phyloP scores from a whole-genome alignment of 2,329 filamentous ascomycete species.

The Aspergillus awamori region DNA sequence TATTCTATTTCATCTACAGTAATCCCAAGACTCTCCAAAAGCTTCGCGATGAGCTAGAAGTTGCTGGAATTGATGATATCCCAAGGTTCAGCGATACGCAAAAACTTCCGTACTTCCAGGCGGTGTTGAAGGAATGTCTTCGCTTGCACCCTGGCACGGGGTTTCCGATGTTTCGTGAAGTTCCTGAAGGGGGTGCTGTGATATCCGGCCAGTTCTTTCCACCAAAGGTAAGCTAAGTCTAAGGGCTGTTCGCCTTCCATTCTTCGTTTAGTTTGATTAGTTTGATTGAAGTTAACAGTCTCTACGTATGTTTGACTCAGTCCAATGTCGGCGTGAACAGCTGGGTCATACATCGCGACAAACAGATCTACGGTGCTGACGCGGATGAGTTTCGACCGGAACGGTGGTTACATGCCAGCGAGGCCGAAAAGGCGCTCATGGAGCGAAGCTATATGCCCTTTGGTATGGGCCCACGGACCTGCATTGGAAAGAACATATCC shows the following conservation, averaged over 20 bases:
- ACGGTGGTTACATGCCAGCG: constrained; percentile 50
- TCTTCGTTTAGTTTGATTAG: too few species aligned
- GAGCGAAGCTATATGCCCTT: constrained; percentile 28
- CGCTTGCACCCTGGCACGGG: constrained; percentile 55
- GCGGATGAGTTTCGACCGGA: constrained; percentile 50
- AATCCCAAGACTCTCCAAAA: constrained; percentile 31
- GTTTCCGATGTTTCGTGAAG: constrained; percentile 54
- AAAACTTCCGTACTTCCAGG: constrained; percentile 56
- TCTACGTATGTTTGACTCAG: too few species aligned
- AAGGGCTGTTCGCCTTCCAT: too few species aligned
- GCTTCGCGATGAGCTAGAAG: constrained; percentile 31
- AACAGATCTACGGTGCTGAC: constrained; percentile 45
- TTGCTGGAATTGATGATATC: constrained; percentile 30
- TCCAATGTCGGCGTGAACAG: constrained; percentile 45
- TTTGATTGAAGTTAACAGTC: constrained; percentile 35
- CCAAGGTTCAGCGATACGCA: constrained; percentile 44
- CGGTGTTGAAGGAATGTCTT: constrained; percentile 57
- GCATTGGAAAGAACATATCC: constrained; percentile 42
- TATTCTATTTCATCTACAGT: constrained; percentile 51
- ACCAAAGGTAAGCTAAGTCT: too few species aligned
- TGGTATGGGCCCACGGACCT: constrained; percentile 38
- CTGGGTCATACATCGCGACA: constrained; percentile 50
- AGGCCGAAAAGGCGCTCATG: constrained; percentile 12
- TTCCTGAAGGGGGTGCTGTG: constrained; percentile 49
- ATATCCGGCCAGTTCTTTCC: constrained; percentile 49